Evolutionary conservation across 306 rosid species (phyloP).

Genomic region (Aeschynomene evenia): DNA sequence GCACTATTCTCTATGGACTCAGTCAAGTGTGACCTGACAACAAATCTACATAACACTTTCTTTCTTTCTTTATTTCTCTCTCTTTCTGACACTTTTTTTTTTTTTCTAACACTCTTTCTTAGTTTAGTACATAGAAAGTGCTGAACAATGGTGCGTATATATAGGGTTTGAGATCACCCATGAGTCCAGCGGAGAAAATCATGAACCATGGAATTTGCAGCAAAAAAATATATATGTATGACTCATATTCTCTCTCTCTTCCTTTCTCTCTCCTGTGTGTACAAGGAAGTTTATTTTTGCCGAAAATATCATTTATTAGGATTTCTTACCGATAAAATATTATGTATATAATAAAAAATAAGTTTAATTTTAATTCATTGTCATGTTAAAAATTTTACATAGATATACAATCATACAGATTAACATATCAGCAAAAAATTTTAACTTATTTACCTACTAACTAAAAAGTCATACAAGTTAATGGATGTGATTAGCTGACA

Average conservation of each 20-base stretch:
- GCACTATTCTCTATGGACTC: conserved; percentile 40
- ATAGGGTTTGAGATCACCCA: conserved; percentile 55
- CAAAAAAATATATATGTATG: neutral
- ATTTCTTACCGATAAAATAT: too few relatives aligned
- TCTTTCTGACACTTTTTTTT: neutral
- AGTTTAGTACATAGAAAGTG: conserved; percentile 11
- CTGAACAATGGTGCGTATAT: conserved; percentile 29
- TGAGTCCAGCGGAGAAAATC: conserved; percentile 46
- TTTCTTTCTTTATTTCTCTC: neutral
- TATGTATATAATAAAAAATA: too few relatives aligned
- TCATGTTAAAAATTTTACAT: too few relatives aligned
- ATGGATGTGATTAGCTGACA: too few relatives aligned
- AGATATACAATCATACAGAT: too few relatives aligned
- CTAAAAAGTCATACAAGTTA: too few relatives aligned
- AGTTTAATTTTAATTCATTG: too few relatives aligned
- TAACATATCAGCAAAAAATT: too few relatives aligned
- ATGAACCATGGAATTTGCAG: conserved; percentile 28
- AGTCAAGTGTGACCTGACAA: neutral
- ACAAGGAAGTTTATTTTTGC: too few relatives aligned
- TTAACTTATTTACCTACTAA: too few relatives aligned
- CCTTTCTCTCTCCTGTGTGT: too few relatives aligned
- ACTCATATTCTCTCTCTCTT: neutral
- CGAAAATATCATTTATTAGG: too few relatives aligned
- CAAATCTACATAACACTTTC: neutral
- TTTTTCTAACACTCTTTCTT: neutral